Conservation (phyloP, 371 early-diverging fungal genomes). For the Encephalitozoon cuniculi region DNA sequence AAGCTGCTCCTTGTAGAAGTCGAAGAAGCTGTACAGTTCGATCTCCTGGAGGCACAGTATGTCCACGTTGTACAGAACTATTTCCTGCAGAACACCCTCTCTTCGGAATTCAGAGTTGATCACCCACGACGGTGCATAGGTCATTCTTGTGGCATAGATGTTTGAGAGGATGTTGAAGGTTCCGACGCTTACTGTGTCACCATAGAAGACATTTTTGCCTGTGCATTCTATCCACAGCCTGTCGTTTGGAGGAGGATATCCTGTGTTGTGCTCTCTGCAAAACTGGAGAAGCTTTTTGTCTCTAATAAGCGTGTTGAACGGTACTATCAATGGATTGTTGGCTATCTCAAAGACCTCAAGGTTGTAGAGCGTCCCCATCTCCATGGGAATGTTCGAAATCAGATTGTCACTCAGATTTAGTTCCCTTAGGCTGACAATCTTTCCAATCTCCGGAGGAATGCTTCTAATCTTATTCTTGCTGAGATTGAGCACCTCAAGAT, state of each 20-base stretch:
- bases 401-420: constrained; percentile 82
- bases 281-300: constrained; percentile 74
- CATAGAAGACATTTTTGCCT: constrained; percentile 40
- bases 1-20: constrained; percentile 72
- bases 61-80: constrained; percentile 75
- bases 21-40: constrained; percentile 45
- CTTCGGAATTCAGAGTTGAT: constrained; percentile 82
- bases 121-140: constrained; percentile 91
- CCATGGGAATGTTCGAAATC: constrained; percentile 73
- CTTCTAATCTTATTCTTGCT: constrained; percentile 72
- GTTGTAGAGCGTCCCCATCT: constrained; percentile 80
- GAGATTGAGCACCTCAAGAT: constrained; percentile 55
- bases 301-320: constrained; percentile 68
- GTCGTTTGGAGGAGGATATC: constrained; percentile 72
- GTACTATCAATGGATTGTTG: constrained; percentile 84
- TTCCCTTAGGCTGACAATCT: constrained; percentile 71
- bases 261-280: constrained; percentile 74
- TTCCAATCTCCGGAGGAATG: constrained; percentile 80
- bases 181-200: constrained; percentile 71
- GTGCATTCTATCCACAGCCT: constrained; percentile 78
- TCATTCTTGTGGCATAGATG: constrained; percentile 77
- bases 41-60: constrained; percentile 83
- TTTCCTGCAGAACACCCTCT: constrained; percentile 76
- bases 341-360: constrained; percentile 81
- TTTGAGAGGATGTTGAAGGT: constrained; percentile 86